These are phyloP conservation scores for Globisporangium heterothallicum DNA, from an alignment of 352 stramenopile species.

Conservation along the genomic window DNA sequence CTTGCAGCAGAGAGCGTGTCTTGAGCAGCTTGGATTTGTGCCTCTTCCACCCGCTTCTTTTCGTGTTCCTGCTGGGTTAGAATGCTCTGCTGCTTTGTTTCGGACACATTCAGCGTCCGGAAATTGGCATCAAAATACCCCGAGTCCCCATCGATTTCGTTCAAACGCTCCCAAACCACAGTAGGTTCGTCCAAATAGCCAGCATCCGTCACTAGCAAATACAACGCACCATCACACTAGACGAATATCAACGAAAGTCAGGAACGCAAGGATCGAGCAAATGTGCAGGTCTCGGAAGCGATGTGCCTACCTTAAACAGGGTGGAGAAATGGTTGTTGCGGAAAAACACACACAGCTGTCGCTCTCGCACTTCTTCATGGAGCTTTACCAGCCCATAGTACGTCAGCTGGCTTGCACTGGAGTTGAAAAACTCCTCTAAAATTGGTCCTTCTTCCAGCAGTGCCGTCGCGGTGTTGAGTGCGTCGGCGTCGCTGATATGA, in stretches of 20 bases:
- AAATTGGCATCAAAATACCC: conserved; percentile 77
- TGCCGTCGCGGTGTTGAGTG: conserved; percentile 44
- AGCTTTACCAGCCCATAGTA: conserved; percentile 92
- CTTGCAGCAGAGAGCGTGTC: conserved; percentile 7
- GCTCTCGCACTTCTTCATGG: conserved; percentile 88
- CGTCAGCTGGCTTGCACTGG: conserved; percentile 91
- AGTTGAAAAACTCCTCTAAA: conserved; percentile 88
- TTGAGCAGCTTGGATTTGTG: neutral
- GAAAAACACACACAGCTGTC: conserved; percentile 95
- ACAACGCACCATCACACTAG: conserved; percentile 89
- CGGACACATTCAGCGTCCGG: conserved; percentile 47
- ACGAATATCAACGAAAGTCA: neutral
- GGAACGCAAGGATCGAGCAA: too few relatives aligned
- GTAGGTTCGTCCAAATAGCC: conserved; percentile 92
- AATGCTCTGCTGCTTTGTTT: conserved; percentile 68
- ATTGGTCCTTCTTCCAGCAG: conserved; percentile 74
- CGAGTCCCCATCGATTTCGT: conserved; percentile 84
- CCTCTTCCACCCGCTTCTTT: conserved; percentile 19
- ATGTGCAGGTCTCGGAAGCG: neutral
- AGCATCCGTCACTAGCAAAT: conserved; percentile 95
- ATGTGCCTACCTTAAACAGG: conserved; percentile 84
- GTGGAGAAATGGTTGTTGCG: conserved; percentile 99
- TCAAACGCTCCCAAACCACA: conserved; percentile 94
- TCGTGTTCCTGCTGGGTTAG: conserved; percentile 50
- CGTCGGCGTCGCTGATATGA: conserved; percentile 64